Evolutionary conservation across 352 stramenopile genomes (phyloP), one percentile per base, ranked within the genome.

Genomic region (Globisporangium sylvaticum): DNA sequence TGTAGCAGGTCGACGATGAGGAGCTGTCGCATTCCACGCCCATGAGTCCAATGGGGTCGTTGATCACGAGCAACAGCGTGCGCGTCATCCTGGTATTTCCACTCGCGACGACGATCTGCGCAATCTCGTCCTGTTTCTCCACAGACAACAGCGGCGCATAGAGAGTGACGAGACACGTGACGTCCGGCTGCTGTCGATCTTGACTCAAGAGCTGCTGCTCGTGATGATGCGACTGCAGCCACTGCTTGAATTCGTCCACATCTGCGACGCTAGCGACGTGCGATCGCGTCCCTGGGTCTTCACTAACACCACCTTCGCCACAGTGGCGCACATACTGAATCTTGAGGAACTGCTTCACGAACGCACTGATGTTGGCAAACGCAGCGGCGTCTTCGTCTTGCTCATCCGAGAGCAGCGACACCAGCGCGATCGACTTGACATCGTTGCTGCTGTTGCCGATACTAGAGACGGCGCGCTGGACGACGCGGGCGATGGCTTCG

Each of bases 401-500:
- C 31, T 61, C 14, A 50, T 22, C 10, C 2, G 27, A 25, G 31
- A 50, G 72, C 18, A 86, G 39, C 4, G 69, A 73, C n/a, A 80
- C 25, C 14, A 87, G 52, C 20, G 50, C 39, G 24, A 67, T 44
- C 1, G 55, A 60, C 0, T 72, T 34, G 14, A 72, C 7, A 12
- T 18, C 0, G n/a, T 1, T 25, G 44, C 44, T 53, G 15, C 8
- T 59, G 2, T 6, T 24, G 2, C 39, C 24, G 55, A 65, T 50
- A 9, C 71, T 25, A 22, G 39, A 22, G 3, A 3, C 58, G 37
- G 68, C 46, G 14, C 73, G 73, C 58, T 80, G 75, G 52, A 76
- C 29, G 9, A 82, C 73, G 27, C 80, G 71, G 7, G 68, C 71
- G 20, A 84, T 60, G 14, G 77, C 50, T 32, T 79, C 58, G 4